Conservation (phyloP, 139 green algal species). For the Picochlorum sp. region DNA sequence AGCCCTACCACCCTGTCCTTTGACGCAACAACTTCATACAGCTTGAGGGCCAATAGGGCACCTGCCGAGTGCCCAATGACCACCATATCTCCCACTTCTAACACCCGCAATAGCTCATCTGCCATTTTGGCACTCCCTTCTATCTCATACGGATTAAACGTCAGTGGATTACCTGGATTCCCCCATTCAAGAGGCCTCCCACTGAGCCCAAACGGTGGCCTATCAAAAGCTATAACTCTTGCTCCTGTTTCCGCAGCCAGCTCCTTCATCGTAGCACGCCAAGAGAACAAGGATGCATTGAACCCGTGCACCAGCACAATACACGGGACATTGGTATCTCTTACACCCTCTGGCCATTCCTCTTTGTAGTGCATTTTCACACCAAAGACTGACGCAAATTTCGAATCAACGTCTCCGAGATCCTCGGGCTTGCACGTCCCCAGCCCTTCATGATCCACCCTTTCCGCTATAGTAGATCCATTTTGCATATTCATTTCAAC, state of each 20-base stretch:
- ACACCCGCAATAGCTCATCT: constrained; percentile 14
- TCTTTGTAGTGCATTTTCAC: constrained; percentile 55
- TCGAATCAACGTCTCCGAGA: constrained; percentile 43
- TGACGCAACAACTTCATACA: constrained; percentile 9
- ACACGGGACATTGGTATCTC: constrained; percentile 1
- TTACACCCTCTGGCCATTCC: neutral
- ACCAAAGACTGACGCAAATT: constrained; percentile 32
- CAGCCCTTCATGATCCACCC: constrained; percentile 2
- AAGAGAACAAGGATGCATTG: constrained; percentile 44
- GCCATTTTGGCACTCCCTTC: constrained; percentile 6
- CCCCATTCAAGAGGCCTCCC: constrained; percentile 36
- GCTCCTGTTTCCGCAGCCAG: constrained; percentile 7
- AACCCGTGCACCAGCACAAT: constrained; percentile 58
- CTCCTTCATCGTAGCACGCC: constrained; percentile 21
- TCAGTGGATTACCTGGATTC: neutral
- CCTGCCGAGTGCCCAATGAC: constrained; percentile 49
- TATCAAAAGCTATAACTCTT: constrained; percentile 49
- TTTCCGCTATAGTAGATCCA: too few species aligned
- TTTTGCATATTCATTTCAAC: neutral
- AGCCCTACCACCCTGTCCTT: constrained; percentile 13
- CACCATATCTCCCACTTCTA: constrained; percentile 19
- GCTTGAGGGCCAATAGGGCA: constrained; percentile 37
- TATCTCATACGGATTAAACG: constrained; percentile 42
- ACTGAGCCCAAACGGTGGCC: constrained; percentile 53
- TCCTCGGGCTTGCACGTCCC: constrained; percentile 28